Evolutionary conservation across 768 basidiomycete genomes (phyloP).

Genomic region (Russula emetica): DNA sequence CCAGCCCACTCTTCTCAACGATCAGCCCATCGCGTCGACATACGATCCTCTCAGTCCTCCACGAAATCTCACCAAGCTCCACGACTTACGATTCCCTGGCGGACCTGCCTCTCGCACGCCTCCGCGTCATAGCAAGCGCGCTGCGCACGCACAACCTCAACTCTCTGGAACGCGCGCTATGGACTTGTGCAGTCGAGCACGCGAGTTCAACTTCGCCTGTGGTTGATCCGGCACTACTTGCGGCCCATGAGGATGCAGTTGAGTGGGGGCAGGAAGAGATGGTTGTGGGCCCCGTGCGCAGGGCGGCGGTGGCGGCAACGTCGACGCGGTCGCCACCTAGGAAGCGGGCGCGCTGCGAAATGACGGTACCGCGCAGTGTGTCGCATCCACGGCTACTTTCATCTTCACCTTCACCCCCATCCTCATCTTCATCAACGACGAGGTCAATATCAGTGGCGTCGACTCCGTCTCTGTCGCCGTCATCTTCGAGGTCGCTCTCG

Average conservation of each 20-base stretch:
- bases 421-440: background rate
- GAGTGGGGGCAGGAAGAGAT: background rate
- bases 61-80: background rate
- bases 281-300: background rate
- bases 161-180: conserved; percentile 4
- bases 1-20: conserved; percentile 4
- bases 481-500: conserved; percentile 2
- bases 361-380: too few species aligned
- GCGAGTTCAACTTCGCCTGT: background rate
- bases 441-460: conserved; percentile 11
- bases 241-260: background rate
- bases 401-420: background rate
- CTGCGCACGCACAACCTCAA: conserved; percentile 11
- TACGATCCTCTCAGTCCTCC: conserved; percentile 8
- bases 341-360: conserved; percentile 9
- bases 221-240: background rate
- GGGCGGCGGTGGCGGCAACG: background rate
- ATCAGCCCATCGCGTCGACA: background rate
- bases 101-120: background rate
- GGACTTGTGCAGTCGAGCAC: conserved; percentile 11
- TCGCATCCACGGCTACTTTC: background rate
- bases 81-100: conserved; percentile 6
- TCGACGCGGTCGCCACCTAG: background rate
- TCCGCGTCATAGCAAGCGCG: background rate
- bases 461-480: conserved; percentile 11